Evolutionary conservation across 2,329 filamentous ascomycete genomes (phyloP).

Genomic region (Cladosporium cucumerinum): DNA sequence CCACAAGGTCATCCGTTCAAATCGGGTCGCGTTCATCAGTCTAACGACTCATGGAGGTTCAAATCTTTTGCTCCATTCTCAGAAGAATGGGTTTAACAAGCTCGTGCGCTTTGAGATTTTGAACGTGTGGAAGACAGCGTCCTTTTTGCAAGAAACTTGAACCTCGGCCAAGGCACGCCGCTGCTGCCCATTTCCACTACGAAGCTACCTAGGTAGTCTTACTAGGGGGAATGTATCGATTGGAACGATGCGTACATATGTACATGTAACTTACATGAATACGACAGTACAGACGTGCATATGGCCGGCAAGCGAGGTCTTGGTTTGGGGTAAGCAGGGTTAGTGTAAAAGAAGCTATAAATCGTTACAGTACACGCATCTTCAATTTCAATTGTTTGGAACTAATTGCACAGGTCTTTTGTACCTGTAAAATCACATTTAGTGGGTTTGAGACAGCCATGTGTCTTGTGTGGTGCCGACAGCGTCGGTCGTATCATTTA

Average conservation of each 20-base stretch:
- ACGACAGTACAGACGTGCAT: too few species aligned
- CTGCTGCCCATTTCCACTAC: neutral
- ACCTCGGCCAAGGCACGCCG: neutral
- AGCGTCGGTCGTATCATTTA: neutral
- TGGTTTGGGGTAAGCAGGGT: neutral
- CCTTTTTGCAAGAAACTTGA: neutral
- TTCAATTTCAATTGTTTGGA: neutral
- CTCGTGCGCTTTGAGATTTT: neutral
- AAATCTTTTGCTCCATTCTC: neutral
- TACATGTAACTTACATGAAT: too few species aligned
- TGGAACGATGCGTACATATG: neutral
- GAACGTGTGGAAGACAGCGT: too few species aligned
- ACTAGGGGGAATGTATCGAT: neutral
- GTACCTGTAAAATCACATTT: accelerated
- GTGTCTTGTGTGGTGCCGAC: neutral
- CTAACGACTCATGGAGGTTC: neutral
- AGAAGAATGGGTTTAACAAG: too few species aligned
- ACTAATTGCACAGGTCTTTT: neutral
- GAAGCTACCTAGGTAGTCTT: too few species aligned
- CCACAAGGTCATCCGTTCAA: slow-evolving; percentile 8
- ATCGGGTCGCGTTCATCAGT: slow-evolving; percentile 7
- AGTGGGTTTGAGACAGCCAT: neutral
- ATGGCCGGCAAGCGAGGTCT: neutral
- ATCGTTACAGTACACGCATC: neutral
- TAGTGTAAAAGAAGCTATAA: neutral